Conservation (phyloP, 495 filamentous ascomycete species). For the Neurospora sp. region DNA sequence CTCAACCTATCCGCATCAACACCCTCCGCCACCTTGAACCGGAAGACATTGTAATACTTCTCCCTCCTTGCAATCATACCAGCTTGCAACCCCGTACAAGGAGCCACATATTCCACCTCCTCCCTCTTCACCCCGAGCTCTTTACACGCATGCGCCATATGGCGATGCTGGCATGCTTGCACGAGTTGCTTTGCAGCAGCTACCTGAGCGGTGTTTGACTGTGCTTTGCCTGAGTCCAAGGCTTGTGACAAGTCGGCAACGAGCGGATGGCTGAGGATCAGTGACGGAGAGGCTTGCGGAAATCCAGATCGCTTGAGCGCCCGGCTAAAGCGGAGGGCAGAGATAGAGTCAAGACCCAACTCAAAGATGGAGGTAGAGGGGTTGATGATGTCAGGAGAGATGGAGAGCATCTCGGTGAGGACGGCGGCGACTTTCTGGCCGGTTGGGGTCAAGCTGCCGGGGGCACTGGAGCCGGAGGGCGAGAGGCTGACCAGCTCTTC, state of each 20-base stretch:
- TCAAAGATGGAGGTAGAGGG: conserved; percentile 63
- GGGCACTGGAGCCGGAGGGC: background rate
- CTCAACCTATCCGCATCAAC: conserved; percentile 36
- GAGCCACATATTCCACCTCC: conserved; percentile 59
- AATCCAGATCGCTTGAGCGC: conserved; percentile 46
- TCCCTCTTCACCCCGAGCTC: conserved; percentile 31
- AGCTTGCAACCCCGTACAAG: conserved; percentile 70
- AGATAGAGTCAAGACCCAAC: conserved; percentile 74
- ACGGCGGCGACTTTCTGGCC: conserved; percentile 41
- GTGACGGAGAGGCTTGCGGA: conserved; percentile 44
- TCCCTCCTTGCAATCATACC: conserved; percentile 68
- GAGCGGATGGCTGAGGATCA: conserved; percentile 53
- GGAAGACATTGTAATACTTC: conserved; percentile 63
- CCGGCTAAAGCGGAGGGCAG: conserved; percentile 52
- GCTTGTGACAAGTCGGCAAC: conserved; percentile 15
- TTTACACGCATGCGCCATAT: conserved; percentile 25
- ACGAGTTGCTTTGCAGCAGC: conserved; percentile 14
- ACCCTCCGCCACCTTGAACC: conserved; percentile 36
- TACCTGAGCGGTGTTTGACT: background rate
- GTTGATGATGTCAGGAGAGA: conserved; percentile 34
- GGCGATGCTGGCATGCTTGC: conserved; percentile 21
- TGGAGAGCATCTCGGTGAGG: conserved; percentile 38
- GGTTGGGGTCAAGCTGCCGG: conserved; percentile 18
- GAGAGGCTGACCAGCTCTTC: conserved; percentile 38
- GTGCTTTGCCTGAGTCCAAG: background rate